Base-by-base conservation (phyloP, 208 protist genomes). In the Blastocrithidia nonstop region DNA sequence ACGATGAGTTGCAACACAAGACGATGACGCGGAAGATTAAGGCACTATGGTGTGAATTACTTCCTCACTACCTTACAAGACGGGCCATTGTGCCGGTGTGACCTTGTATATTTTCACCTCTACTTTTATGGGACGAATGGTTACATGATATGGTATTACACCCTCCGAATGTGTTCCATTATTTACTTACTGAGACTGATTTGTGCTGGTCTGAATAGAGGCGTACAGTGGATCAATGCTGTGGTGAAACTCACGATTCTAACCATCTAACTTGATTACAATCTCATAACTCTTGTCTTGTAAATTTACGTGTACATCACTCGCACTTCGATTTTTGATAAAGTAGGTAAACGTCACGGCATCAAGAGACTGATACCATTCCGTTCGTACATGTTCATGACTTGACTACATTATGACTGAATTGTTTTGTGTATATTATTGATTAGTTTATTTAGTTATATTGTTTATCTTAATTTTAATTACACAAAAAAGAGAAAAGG, bases 311-410 rank as follows among this genome's bases (percentile, higher is more conserved):
- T 38, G 31, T 17, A 88, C 76, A 37, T 94, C 77, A 2, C 55
- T 35, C 17, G 56, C 55, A 0, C 40, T 47, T 19, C 73, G 58
- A 16, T 91, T 63, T 42, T 88, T 88, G 15, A 91, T 71, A 62
- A 88, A 93, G 53, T 93, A 89, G 26, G 66, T 81, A 48, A 95
- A 71, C 31, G 65, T 69, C 21, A 94, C 33, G 9, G 45, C 45
- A 9, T 64, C 53, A 4, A 47, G 49, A 8, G 75, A 79, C 56
- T 95, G 89, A 54, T 88, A 94, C 85, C 86, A 95, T 50, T 95
- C 89, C 54, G 71, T 76, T 31, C 75, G 72, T 35, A 88, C 74
- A 25, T 57, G 50, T 0, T 61, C 66, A 6, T 1, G 3, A 2
- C 0, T 39, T 13, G 45, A 13, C 16, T 1, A 11, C 5, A 3